These are phyloP conservation scores for Huntiella abstrusa DNA, from an alignment of 2,329 filamentous ascomycete genomes.

Conservation along the genomic window DNA sequence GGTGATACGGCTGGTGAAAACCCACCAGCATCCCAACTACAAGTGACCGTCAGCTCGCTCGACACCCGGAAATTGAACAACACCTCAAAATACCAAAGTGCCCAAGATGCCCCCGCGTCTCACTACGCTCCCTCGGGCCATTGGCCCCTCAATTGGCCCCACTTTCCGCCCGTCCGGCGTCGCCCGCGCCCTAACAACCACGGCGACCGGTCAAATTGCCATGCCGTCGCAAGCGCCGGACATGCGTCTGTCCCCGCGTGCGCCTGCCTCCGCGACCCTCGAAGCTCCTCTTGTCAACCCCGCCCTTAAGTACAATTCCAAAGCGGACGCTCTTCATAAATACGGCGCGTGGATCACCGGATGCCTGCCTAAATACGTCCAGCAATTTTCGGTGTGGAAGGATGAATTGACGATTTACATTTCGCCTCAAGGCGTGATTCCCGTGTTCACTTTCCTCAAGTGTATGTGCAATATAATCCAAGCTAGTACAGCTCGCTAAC, in stretches of 20 bases:
- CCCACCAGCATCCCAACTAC: too few species aligned
- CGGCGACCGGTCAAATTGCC: constrained; percentile 30
- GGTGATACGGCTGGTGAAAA: too few species aligned
- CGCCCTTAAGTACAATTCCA: constrained; percentile 77
- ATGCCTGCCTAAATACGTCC: constrained; percentile 90
- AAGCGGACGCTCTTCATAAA: constrained; percentile 72
- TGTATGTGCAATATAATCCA: constrained; percentile 23
- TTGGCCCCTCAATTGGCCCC: not conserved
- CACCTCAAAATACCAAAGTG: not conserved
- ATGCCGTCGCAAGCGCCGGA: constrained; percentile 45
- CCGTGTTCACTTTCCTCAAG: constrained; percentile 87
- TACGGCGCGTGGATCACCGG: constrained; percentile 96
- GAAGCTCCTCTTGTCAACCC: constrained; percentile 73
- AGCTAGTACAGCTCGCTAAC: too few species aligned
- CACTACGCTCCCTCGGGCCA: not conserved
- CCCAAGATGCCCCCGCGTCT: constrained; percentile 17
- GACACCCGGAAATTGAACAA: too few species aligned
- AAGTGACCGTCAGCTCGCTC: too few species aligned
- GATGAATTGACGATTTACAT: constrained; percentile 95
- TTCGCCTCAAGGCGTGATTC: constrained; percentile 68
- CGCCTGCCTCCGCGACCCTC: constrained; percentile 38
- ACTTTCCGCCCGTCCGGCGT: too few species aligned
- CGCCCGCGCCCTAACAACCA: constrained; percentile 18
- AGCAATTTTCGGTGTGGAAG: constrained; percentile 99
- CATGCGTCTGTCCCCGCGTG: constrained; percentile 44